Evolutionary conservation across 495 filamentous ascomycete species (phyloP), one percentile per base, ranked within the genome.

Genomic region (Tricharina praecox): DNA sequence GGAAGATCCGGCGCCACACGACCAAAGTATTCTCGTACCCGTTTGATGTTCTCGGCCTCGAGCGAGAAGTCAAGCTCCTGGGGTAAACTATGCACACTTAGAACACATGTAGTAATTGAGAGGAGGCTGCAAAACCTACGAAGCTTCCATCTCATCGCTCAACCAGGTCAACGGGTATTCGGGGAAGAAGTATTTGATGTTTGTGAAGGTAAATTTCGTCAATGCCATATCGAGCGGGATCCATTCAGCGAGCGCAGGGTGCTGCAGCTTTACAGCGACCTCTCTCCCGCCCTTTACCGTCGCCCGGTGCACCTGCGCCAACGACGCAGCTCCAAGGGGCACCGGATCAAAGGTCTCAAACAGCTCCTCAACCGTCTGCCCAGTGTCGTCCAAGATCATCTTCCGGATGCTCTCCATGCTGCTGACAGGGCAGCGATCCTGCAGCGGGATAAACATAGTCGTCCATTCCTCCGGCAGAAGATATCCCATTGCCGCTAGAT

Each of bases 221-320:
- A 96, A 69, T 0, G 77, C 76, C 50, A 96, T 71, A 61, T 99
- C 92, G 18, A 99, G 65, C 13, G 80, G 82, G 8, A 83, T 79
- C 86, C 87, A 99, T 68, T 93, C 81, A 32, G 85, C 81, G 53
- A 99, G 66, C 16, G 73, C 69, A 15, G 92, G 92, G 65, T 99
- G 92, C 56, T 99, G 92, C 13, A 96, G 78, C 65, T 99, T 99
- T 50, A 99, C 92, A 1, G 92, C 92, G n/a, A 96, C 92, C 56
- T 78, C 81, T 65, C 82, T 77, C 7, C 85, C 86, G 15, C 76
- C 85, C 60, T 75, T 84, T 26, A 94, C 66, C 9, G 74, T 84
- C n/a, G 88, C 90, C 16, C 85, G 66, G 56, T 99, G 90, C 13
- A 99, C 90, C 62, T 99, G 90, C 2, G 92, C 90, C 26, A 99